Evolutionary conservation across 768 basidiomycete species (phyloP).

Genomic region (Dendrothele bispora): DNA sequence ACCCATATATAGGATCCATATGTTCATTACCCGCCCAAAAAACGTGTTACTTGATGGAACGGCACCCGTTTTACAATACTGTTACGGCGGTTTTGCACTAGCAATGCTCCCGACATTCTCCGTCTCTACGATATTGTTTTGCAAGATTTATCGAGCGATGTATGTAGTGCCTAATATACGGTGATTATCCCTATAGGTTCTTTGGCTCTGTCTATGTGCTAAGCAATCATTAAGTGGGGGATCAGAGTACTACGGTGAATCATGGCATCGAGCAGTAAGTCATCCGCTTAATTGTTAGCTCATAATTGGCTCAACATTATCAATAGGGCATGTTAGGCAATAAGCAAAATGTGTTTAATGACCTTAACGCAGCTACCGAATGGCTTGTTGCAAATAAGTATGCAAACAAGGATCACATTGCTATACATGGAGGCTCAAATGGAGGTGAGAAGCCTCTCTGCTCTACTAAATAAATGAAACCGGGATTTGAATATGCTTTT

Average conservation of each 20-base stretch:
- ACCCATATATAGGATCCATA: neutral
- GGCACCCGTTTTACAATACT: neutral
- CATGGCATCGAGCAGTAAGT: conserved; percentile 4
- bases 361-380: conserved; percentile 3
- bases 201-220: no score
- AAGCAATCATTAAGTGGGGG: neutral
- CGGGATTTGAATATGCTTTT: neutral
- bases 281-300: neutral
- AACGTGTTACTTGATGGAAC: neutral
- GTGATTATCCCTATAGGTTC: neutral
- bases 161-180: conserved; percentile 4
- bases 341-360: conserved; percentile 5
- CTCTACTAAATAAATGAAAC: neutral
- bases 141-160: conserved; percentile 4
- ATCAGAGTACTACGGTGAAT: conserved; percentile 5
- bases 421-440: conserved; percentile 1
- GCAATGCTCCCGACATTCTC: conserved; percentile 4
- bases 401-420: neutral
- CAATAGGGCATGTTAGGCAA: conserved; percentile 5
- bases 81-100: conserved; percentile 2
- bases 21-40: conserved; percentile 3
- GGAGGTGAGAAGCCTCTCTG: neutral
- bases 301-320: neutral
- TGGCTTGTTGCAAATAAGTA: conserved; percentile 5
- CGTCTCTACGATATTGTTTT: conserved; percentile 2